A percentile compares a stretch with the other conserved stretches of the same genome.
Conservation (phyloP, 192 early-diverging fungal species). For the Cetraspora pellucida region DNA sequence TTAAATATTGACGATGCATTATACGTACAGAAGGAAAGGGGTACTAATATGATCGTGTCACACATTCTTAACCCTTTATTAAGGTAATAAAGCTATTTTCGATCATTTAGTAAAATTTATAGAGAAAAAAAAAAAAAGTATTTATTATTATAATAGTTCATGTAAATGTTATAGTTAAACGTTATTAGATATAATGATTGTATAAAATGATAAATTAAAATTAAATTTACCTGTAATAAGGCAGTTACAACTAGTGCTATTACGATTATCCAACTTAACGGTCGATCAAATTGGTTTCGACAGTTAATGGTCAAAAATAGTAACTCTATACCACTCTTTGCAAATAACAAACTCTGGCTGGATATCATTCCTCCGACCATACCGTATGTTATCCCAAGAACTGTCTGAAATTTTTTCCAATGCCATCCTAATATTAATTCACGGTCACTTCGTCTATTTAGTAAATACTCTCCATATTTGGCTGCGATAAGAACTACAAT, state of each 20-base stretch:
- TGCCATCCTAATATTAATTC: constrained; percentile 33
- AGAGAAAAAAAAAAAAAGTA: constrained; percentile 7
- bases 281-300: constrained; percentile 68
- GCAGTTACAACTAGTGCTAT: constrained; percentile 55
- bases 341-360: constrained; percentile 73
- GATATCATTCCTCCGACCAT: constrained; percentile 69
- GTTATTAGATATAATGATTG: background rate
- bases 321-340: constrained; percentile 77
- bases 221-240: constrained; percentile 53
- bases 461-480: constrained; percentile 46
- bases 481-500: constrained; percentile 49
- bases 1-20: constrained; percentile 74
- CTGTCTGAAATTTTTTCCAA: constrained; percentile 40
- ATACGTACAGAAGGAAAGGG: constrained; percentile 75
- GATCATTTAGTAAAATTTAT: background rate
- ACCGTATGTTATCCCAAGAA: constrained; percentile 68
- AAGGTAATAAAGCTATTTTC: constrained; percentile 69
- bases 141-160: background rate
- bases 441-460: constrained; percentile 29
- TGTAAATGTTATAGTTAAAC: no score
- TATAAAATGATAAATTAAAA: background rate
- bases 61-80: constrained; percentile 73
- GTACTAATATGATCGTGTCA: constrained; percentile 74
- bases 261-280: constrained; percentile 70
- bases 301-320: constrained; percentile 61